A percentile compares a stretch with the other conserved stretches of the same genome.
phyloP scores from a whole-genome alignment of 1,284 basidiomycete genomes.

The Abortiporus biennis region DNA sequence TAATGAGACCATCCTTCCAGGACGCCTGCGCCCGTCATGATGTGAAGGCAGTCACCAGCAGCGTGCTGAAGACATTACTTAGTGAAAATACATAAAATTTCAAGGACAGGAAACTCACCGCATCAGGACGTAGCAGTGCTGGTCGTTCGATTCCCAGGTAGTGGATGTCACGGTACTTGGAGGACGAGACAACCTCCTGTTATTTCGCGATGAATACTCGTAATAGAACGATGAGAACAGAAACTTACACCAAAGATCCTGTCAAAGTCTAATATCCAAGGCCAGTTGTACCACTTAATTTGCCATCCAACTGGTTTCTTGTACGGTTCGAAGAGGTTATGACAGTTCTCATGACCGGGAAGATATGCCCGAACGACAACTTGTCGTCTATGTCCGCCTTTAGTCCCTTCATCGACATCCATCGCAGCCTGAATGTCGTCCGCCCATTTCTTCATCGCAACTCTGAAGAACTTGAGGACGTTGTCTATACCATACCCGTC shows the following conservation, averaged over 20 bases:
- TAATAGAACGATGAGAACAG: too few species aligned
- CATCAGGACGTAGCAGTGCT: conserved; percentile 54
- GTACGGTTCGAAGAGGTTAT: conserved; percentile 34
- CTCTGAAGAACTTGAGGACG: conserved; percentile 47
- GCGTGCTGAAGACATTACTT: conserved; percentile 36
- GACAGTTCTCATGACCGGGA: conserved; percentile 61
- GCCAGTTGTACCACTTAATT: conserved; percentile 54
- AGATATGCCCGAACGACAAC: conserved; percentile 56
- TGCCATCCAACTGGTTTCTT: conserved; percentile 26
- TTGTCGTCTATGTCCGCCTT: conserved; percentile 14
- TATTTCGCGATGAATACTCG: too few species aligned
- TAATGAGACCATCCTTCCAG: conserved; percentile 69
- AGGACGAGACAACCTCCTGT: conserved; percentile 35
- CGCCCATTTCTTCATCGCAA: conserved; percentile 50
- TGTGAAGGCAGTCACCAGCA: conserved; percentile 56
- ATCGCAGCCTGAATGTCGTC: conserved; percentile 33
- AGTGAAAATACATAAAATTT: background rate
- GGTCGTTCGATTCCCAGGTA: conserved; percentile 56
- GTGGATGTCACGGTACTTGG: conserved; percentile 45
- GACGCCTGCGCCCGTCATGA: conserved; percentile 57
- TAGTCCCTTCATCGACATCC: conserved; percentile 16
- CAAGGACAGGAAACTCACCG: conserved; percentile 32
- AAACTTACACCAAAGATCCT: conserved; percentile 43
- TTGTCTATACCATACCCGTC: conserved; percentile 43
- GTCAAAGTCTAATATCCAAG: conserved; percentile 50